Base-by-base conservation (phyloP, 2,329 filamentous ascomycete species). In the Trichoderma atrobrunneum region DNA sequence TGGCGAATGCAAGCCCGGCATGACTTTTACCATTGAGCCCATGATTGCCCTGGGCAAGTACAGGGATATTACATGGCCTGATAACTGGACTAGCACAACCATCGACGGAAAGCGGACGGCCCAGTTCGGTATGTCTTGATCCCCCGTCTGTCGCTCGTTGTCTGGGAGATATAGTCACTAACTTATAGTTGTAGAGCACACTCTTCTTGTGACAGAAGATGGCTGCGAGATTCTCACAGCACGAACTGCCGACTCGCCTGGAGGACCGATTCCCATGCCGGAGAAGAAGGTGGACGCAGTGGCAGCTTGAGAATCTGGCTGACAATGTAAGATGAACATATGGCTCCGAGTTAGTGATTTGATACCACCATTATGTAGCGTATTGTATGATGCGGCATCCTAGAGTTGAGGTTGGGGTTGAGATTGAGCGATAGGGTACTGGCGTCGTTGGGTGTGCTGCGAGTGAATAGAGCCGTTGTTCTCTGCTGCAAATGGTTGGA, bases 1-100 rank as follows among this genome's bases (percentile, higher is more conserved):
- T 1, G 96, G 96, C 63, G 90, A 93, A 77, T 96, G 95, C 73
- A 98, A 98, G 85, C 91, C 93, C 0, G 96, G 96, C 69, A 98
- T 98, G 94, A 97, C 94, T 75, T 99, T 99, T 79, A 99, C 96
- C 0, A 99, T 99, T 74, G 96, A 99, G 84, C 96, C 96, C 18
- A 99, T 99, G 96, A 95, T 99, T 80, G 94, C 94, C 54, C 82
- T 98, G 70, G 96, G 96, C 72, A 95, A 93, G 73, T 93, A 97
- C 82, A 90, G 90, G 74, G 96, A 99, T 79, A 92, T 96, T 81
- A 98, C 94, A 0, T 99, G 96, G 96, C 96, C 96, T 0, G 96
- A 99, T 81, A 94, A 98, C 85, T 99, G 96, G 96, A 99, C 96
- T 1, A 97, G 94, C 82, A 93, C 93, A 6, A 99, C 96, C 0